A percentile compares a stretch with the other conserved stretches of the same genome.
phyloP scores from a whole-genome alignment of 352 stramenopile species.

The Globisporangium barbulae region DNA sequence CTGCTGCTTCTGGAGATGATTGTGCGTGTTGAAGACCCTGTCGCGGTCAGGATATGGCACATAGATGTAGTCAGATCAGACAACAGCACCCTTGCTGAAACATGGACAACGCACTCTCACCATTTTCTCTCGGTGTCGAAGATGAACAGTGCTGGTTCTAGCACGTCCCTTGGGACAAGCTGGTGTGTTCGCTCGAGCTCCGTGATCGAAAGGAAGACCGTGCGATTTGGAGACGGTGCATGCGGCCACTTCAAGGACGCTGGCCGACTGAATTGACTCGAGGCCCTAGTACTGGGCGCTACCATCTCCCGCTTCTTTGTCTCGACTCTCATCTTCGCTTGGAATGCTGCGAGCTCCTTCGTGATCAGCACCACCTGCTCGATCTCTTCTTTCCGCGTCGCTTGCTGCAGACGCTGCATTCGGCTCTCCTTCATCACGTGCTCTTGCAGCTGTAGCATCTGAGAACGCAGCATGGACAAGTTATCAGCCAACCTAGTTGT shows the following conservation, averaged over 20 bases:
- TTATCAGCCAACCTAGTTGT: no score
- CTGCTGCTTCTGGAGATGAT: constrained; percentile 53
- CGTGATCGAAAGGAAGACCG: constrained; percentile 71
- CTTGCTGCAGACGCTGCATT: constrained; percentile 56
- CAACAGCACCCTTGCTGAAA: background rate
- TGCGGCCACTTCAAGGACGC: constrained; percentile 58
- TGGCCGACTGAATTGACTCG: constrained; percentile 26
- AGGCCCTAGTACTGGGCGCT: background rate
- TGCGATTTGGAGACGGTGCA: constrained; percentile 46
- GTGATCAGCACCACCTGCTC: constrained; percentile 52
- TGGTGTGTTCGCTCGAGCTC: constrained; percentile 62
- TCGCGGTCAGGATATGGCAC: background rate
- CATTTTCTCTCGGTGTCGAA: constrained; percentile 72
- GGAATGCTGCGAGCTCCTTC: constrained; percentile 38
- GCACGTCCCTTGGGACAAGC: constrained; percentile 55
- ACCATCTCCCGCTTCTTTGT: constrained; percentile 14
- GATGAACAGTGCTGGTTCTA: constrained; percentile 57
- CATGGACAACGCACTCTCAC: constrained; percentile 17
- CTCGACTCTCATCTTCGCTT: constrained; percentile 14
- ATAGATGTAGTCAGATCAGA: background rate
- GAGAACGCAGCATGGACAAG: background rate
- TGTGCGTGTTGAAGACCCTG: constrained; percentile 72
- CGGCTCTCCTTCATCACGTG: constrained; percentile 63
- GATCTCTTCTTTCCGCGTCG: constrained; percentile 50
- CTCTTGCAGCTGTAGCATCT: constrained; percentile 65